Conservation (phyloP, 75 land plant species). For the Picea sitchensis region DNA sequence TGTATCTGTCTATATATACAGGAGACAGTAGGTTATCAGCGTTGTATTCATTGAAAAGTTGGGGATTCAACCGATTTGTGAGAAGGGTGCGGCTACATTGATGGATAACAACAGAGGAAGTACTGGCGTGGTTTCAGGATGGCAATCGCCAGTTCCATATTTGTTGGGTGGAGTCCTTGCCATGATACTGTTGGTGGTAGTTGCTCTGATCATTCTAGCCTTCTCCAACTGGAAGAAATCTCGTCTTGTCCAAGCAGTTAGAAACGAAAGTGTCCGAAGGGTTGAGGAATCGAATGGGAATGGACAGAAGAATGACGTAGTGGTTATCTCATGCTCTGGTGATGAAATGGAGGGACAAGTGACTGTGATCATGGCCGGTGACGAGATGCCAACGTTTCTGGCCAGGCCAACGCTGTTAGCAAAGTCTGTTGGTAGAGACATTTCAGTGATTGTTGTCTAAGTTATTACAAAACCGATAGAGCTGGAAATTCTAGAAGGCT, state of each 20-base stretch:
- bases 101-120: not conserved
- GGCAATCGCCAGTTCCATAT: not conserved
- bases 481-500: too few species aligned
- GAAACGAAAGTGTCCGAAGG: not conserved
- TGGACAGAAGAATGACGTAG: not conserved
- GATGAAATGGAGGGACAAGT: not conserved
- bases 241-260: too few species aligned
- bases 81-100: not conserved
- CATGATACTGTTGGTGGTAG: not conserved
- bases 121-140: not conserved
- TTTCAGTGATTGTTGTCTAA: not conserved
- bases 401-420: not conserved
- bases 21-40: too few species aligned
- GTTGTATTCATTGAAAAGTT: too few species aligned
- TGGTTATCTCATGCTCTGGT: not conserved
- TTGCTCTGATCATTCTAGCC: not conserved
- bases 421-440: not conserved
- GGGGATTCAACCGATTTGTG: not conserved
- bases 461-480: too few species aligned
- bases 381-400: not conserved
- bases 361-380: not conserved
- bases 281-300: not conserved
- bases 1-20: too few species aligned
- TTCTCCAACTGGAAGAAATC: not conserved
- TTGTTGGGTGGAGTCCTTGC: not conserved